Conservation (phyloP, 2,329 filamentous ascomycete species). For the Pseudocercospora pini-densiflorae region DNA sequence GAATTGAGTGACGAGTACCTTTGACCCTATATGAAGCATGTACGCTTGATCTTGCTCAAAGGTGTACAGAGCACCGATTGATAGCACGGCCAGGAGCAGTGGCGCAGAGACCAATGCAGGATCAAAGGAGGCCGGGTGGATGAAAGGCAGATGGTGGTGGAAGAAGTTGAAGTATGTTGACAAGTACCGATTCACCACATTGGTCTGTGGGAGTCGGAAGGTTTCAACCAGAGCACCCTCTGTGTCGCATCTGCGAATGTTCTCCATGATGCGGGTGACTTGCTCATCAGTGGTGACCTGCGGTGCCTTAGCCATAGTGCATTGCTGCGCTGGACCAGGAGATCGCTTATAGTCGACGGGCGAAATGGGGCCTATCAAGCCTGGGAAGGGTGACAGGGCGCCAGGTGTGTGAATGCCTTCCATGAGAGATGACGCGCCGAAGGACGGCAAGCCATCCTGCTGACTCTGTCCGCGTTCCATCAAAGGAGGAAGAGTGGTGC, state of each 20-base stretch:
- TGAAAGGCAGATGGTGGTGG: slow-evolving; percentile 93
- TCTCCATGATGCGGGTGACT: slow-evolving; percentile 81
- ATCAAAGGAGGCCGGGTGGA: slow-evolving; percentile 90
- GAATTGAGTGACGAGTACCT: slow-evolving; percentile 96
- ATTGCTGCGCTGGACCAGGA: slow-evolving; percentile 68
- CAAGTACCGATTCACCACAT: slow-evolving; percentile 86
- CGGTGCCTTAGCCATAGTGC: slow-evolving; percentile 72
- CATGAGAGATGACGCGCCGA: slow-evolving; percentile 72
- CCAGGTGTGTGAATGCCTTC: slow-evolving; percentile 72
- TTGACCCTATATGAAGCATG: slow-evolving; percentile 95
- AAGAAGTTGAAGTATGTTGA: slow-evolving; percentile 97
- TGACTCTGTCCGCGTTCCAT: slow-evolving; percentile 59
- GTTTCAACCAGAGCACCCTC: slow-evolving; percentile 84
- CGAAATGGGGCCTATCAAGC: slow-evolving; percentile 69
- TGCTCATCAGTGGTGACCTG: slow-evolving; percentile 85
- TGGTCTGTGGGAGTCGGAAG: slow-evolving; percentile 82
- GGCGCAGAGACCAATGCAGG: slow-evolving; percentile 80
- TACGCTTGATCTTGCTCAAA: slow-evolving; percentile 98
- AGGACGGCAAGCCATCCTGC: slow-evolving; percentile 44
- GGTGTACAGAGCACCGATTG: slow-evolving; percentile 93
- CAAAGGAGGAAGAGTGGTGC: slow-evolving; percentile 65
- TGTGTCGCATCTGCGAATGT: slow-evolving; percentile 78
- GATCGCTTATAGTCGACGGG: slow-evolving; percentile 72
- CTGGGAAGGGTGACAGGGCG: slow-evolving; percentile 73
- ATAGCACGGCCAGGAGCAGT: slow-evolving; percentile 84